Evolutionary conservation across 2,329 filamentous ascomycete genomes (phyloP), one percentile per base, ranked within the genome.

Genomic region (Sphaerulina vaccinii): DNA sequence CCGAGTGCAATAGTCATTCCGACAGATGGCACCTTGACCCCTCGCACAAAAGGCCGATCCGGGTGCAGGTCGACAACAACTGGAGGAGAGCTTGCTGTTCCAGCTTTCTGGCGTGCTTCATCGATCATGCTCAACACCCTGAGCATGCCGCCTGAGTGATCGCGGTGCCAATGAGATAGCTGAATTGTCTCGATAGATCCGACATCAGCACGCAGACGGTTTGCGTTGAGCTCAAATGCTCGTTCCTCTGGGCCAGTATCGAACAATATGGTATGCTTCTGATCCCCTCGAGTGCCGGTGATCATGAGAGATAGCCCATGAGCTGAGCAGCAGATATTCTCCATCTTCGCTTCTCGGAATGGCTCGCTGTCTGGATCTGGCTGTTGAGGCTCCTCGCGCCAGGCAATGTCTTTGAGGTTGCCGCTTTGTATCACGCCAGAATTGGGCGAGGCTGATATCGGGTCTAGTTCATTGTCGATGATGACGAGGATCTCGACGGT

Each of bases 381-480:
- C 19, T 42, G 22, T 23, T 57, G 33, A 8, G 51, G 21, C 22
- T 51, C 22, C 2, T 53, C 54, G 36, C 45, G 39, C 27, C 57
- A 33, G 18, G 56, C 57, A 23, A 64, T 58, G 13, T 64, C 60
- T 55, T 50, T 60, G 9, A 65, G 44, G 19, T 45, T 51, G 18
- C 62, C 61, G 23, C 44, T 43, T 44, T 64, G 61, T 10, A 52
- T 32, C 7, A 63, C 55, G n/a, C 51, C 48, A 7, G 46, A 39
- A 16, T 60, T 61, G 3, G 56, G 62, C 22, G 44, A 56, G 15
- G 57, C 55, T 15, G 62, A 63, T 41, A 64, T 63, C 15, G 62
- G 62, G 43, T 65, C 61, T 18, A 65, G 55, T 46, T 65, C 62
- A 39, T 65, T 65, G 55, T 65, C 62, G 27, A 65, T 56, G 19